phyloP scores from a whole-genome alignment of 805 yeast genomes.

The Starmera caribaea region DNA sequence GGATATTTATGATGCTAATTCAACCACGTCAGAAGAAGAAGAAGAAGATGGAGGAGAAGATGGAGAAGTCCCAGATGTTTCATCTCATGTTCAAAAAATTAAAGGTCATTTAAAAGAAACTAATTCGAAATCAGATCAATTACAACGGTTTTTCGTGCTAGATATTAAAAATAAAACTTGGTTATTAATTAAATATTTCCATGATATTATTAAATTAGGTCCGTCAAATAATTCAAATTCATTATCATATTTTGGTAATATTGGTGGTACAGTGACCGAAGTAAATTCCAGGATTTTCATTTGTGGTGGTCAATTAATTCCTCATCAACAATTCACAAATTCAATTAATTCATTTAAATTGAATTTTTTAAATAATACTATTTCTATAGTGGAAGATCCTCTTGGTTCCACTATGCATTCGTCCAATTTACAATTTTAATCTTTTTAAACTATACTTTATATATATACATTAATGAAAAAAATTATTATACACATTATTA shows the following conservation, averaged over 20 bases:
- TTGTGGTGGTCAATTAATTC: constrained; percentile 10
- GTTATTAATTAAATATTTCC: constrained; percentile 7
- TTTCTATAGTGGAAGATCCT: background rate
- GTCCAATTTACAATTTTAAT: too few relatives aligned
- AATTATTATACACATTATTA: too few relatives aligned
- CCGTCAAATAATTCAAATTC: background rate
- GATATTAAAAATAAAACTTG: constrained; percentile 10
- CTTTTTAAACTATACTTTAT: too few relatives aligned
- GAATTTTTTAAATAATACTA: background rate
- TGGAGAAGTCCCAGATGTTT: constrained; percentile 10
- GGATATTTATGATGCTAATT: constrained; percentile 2
- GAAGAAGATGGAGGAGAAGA: too few relatives aligned
- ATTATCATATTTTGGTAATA: constrained; percentile 3
- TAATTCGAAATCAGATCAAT: constrained; percentile 1
- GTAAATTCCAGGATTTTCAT: constrained; percentile 7
- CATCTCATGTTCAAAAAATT: background rate
- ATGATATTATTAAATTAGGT: constrained; percentile 1
- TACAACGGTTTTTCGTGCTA: constrained; percentile 6
- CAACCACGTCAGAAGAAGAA: background rate
- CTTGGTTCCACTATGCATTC: background rate
- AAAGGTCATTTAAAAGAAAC: background rate
- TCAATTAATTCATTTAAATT: background rate
- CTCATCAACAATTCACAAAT: constrained; percentile 1
- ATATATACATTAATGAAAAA: too few relatives aligned
- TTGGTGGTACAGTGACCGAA: constrained; percentile 5